A percentile compares a stretch with the other conserved stretches of the same genome.
Evolutionary conservation across 164 flowering plant genomes (phyloP).

Genomic region (Piper betle): DNA sequence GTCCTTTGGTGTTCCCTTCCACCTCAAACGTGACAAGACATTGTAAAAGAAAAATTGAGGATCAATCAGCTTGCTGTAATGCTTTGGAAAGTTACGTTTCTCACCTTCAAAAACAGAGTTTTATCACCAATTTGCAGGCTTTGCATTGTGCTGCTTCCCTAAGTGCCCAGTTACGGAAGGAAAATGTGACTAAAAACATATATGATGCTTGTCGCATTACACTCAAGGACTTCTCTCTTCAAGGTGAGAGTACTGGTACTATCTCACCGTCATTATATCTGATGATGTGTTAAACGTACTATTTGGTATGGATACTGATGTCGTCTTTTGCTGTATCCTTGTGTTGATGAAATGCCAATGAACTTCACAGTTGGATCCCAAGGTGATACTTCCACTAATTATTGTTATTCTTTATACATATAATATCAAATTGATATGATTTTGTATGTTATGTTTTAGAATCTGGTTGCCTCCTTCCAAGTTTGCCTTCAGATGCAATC

Average conservation of each 20-base stretch:
- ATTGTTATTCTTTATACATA: not conserved
- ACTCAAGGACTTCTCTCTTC: conserved; percentile 92
- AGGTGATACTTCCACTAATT: conserved; percentile 14
- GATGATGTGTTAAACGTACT: not conserved
- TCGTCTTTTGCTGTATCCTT: not conserved
- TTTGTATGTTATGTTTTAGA: conserved; percentile 18
- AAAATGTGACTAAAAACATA: conserved; percentile 53
- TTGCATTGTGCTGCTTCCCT: conserved; percentile 77
- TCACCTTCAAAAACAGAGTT: conserved; percentile 88
- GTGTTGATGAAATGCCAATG: conserved; percentile 9
- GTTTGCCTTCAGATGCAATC: conserved; percentile 91
- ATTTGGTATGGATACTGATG: not conserved
- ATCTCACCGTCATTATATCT: not conserved
- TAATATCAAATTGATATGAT: not conserved
- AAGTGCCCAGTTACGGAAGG: conserved; percentile 54
- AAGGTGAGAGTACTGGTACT: conserved; percentile 32
- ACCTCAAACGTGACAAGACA: conserved; percentile 36
- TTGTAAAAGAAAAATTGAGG: conserved; percentile 40
- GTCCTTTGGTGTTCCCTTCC: conserved; percentile 73
- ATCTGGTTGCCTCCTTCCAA: conserved; percentile 89
- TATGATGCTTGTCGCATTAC: conserved; percentile 63
- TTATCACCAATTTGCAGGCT: conserved; percentile 92
- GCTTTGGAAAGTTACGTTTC: conserved; percentile 67
- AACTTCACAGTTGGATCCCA: conserved; percentile 28
- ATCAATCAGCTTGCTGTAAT: conserved; percentile 57